phyloP scores from a whole-genome alignment of 1,284 basidiomycete genomes.

The Meripilus lineatus region DNA sequence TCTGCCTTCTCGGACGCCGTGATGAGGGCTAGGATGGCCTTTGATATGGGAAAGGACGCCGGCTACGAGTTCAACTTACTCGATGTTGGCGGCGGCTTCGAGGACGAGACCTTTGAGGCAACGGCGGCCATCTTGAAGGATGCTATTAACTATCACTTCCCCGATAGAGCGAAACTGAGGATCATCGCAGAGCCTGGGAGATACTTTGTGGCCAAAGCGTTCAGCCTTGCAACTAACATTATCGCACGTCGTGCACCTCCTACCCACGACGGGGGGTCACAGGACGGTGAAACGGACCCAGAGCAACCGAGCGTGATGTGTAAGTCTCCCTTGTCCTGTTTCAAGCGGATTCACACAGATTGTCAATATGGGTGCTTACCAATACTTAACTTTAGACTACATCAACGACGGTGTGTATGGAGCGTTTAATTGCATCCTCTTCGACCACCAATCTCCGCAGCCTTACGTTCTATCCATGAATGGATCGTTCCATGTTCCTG shows the following conservation, averaged over 20 bases:
- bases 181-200: slow-evolving; percentile 97
- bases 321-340: slow-evolving; percentile 38
- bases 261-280: slow-evolving; percentile 28
- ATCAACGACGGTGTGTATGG: slow-evolving; percentile 99
- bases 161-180: slow-evolving; percentile 68
- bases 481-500: slow-evolving; percentile 40
- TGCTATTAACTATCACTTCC: slow-evolving; percentile 83
- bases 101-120: slow-evolving; percentile 82
- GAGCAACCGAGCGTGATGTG: slow-evolving; percentile 77
- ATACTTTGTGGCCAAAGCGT: slow-evolving; percentile 92
- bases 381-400: slow-evolving; percentile 60
- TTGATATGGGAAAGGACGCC: slow-evolving; percentile 81
- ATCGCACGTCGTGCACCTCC: slow-evolving; percentile 80
- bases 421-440: slow-evolving; percentile 91
- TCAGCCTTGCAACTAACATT: slow-evolving; percentile 90
- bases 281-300: slow-evolving; percentile 27
- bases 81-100: slow-evolving; percentile 96
- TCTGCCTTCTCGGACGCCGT: slow-evolving; percentile 89
- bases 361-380: slow-evolving; percentile 14
- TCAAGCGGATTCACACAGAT: neutral
- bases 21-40: slow-evolving; percentile 75
- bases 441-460: slow-evolving; percentile 72
- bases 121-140: slow-evolving; percentile 72
- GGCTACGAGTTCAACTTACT: slow-evolving; percentile 86
- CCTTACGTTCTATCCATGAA: slow-evolving; percentile 57